Conservation (phyloP, 139 green algal species). For the Chlorella sp. region DNA sequence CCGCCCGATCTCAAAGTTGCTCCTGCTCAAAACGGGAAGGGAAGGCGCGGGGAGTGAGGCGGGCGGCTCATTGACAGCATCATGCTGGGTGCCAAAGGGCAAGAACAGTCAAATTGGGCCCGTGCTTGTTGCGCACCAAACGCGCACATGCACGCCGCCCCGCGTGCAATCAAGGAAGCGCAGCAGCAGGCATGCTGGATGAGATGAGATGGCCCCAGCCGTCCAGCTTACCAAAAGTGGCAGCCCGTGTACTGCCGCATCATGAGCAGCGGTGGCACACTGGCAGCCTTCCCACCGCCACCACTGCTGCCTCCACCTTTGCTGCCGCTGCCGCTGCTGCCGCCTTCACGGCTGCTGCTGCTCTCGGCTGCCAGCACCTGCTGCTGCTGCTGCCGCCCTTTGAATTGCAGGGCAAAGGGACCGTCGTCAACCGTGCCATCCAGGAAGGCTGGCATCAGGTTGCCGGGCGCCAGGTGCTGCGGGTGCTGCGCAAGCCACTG, state of each 20-base stretch:
- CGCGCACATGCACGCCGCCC: no score
- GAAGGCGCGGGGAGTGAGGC: neutral
- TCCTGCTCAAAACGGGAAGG: neutral
- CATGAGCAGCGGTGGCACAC: neutral
- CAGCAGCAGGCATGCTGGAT: no score
- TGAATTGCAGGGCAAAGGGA: no score
- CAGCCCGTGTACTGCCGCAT: conserved; percentile 26
- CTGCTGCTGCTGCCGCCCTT: neutral
- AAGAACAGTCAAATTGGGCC: neutral
- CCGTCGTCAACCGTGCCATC: neutral
- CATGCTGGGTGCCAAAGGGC: no score
- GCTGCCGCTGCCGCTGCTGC: neutral
- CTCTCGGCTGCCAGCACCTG: neutral
- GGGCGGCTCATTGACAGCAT: no score
- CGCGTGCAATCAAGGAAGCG: no score
- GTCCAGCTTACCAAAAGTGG: conserved; percentile 52
- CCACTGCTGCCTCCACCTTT: neutral
- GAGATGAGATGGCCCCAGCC: no score
- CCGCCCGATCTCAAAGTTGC: conserved; percentile 51
- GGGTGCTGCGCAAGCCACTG: conserved; percentile 16
- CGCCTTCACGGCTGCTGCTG: neutral
- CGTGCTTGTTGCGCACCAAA: no score
- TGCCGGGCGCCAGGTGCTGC: neutral
- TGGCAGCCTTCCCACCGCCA: neutral
- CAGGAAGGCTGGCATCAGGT: conserved; percentile 12